phyloP scores from a whole-genome alignment of 2,329 filamentous ascomycete genomes.

The Didymella sp. region DNA sequence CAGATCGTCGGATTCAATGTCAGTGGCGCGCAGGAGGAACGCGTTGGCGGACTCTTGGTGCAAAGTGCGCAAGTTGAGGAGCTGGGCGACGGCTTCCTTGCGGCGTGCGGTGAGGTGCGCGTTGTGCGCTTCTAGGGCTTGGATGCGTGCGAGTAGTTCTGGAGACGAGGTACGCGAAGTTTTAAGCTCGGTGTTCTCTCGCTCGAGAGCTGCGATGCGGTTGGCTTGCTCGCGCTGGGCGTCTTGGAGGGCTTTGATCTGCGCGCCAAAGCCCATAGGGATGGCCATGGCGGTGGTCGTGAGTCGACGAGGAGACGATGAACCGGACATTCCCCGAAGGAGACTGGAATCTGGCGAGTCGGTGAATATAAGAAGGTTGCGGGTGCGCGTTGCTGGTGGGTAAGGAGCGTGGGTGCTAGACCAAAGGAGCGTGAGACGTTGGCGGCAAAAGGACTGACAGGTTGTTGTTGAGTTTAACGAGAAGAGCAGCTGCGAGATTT shows the following conservation, averaged over 20 bases:
- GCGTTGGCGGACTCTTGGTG: conserved; percentile 31
- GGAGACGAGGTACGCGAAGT: not conserved
- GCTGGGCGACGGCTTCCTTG: conserved; percentile 24
- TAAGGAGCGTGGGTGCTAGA: not conserved
- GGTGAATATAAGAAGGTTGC: not conserved
- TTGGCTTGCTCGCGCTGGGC: conserved; percentile 15
- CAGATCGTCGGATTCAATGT: conserved; percentile 28
- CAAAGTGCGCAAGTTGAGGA: conserved; percentile 27
- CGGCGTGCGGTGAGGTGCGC: conserved; percentile 19
- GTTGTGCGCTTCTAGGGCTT: conserved; percentile 22
- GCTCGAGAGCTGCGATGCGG: conserved; percentile 19
- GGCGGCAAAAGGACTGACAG: not conserved
- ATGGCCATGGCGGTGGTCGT: conserved; percentile 2
- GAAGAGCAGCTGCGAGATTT: not conserved
- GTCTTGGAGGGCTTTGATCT: conserved; percentile 23
- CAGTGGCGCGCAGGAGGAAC: conserved; percentile 22
- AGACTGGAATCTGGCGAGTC: not conserved
- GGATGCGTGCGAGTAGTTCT: conserved; percentile 10
- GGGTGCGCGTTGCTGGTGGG: not conserved
- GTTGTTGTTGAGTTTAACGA: not conserved
- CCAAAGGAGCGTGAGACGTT: not conserved
- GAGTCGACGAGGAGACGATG: not conserved
- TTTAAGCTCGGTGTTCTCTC: conserved; percentile 23
- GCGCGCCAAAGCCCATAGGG: conserved; percentile 27
- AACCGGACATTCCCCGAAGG: not conserved